A percentile compares a stretch with the other conserved stretches of the same genome.
Conservation (phyloP, 1,139 yeast species). For the Suhomyces coccinellae region DNA sequence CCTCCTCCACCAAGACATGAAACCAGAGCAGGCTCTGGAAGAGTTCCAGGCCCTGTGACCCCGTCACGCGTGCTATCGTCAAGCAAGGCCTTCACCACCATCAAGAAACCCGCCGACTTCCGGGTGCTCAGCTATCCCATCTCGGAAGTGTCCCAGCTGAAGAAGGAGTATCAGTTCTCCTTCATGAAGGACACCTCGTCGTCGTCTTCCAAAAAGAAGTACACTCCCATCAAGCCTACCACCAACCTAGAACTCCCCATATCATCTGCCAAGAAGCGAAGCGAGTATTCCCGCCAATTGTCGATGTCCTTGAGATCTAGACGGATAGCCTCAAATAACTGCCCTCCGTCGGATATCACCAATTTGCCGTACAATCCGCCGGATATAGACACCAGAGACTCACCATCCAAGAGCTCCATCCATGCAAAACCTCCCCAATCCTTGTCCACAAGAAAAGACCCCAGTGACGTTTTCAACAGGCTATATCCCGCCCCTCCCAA, state of each 20-base stretch:
- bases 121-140: slow-evolving; percentile 14
- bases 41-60: slow-evolving; percentile 7
- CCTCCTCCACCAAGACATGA: not conserved
- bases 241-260: slow-evolving; percentile 2
- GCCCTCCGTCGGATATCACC: slow-evolving; percentile 21
- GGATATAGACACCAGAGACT: slow-evolving; percentile 6
- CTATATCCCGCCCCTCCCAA: slow-evolving; percentile 14
- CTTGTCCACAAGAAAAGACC: slow-evolving; percentile 9
- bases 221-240: slow-evolving; percentile 9
- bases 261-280: slow-evolving; percentile 20
- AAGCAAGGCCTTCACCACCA: slow-evolving; percentile 14
- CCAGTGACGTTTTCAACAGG: slow-evolving; percentile 16
- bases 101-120: slow-evolving; percentile 12
- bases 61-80: slow-evolving; percentile 11
- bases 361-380: slow-evolving; percentile 14
- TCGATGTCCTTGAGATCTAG: slow-evolving; percentile 20
- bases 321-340: slow-evolving; percentile 15
- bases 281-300: slow-evolving; percentile 20
- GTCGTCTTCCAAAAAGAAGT: slow-evolving; percentile 34
- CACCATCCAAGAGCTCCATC: slow-evolving; percentile 12
- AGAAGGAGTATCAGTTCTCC: slow-evolving; percentile 27
- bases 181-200: slow-evolving; percentile 43
- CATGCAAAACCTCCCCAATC: slow-evolving; percentile 13
- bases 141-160: slow-evolving; percentile 12
- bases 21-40: slow-evolving; percentile 11